Percentiles rank a stretch among this genome's conserved stretches.
These are phyloP conservation scores for Penicillium sp. DNA, from an alignment of 2,329 filamentous ascomycete genomes.

Conservation along the genomic window DNA sequence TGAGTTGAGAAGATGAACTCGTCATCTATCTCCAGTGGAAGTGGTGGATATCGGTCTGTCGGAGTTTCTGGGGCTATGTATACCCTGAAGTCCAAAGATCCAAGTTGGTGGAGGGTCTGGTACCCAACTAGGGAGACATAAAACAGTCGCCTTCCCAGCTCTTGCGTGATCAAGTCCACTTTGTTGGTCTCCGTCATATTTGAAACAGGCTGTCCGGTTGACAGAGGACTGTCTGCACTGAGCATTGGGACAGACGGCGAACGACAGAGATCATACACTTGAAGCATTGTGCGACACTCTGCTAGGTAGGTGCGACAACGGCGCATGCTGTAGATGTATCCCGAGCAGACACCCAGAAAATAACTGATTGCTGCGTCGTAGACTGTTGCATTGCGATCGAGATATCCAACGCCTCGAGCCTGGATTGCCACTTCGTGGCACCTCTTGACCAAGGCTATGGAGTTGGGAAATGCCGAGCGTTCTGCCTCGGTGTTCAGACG, in stretches of 20 bases:
- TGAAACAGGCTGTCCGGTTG: slow-evolving; percentile 21
- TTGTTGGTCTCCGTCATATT: slow-evolving; percentile 18
- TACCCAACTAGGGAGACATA: slow-evolving; percentile 79
- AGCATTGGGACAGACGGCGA: slow-evolving; percentile 14
- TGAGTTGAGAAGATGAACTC: slow-evolving; percentile 73
- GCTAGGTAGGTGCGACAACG: slow-evolving; percentile 46
- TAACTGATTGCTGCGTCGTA: slow-evolving; percentile 50
- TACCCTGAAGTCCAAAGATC: slow-evolving; percentile 69
- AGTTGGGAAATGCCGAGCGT: slow-evolving; percentile 43
- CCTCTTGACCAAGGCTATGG: slow-evolving; percentile 44
- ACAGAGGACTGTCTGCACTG: slow-evolving; percentile 26
- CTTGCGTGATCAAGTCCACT: slow-evolving; percentile 44
- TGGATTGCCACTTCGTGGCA: slow-evolving; percentile 48
- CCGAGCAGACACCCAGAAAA: slow-evolving; percentile 43
- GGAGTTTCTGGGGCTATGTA: slow-evolving; percentile 75
- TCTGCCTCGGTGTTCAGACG: slow-evolving; percentile 43
- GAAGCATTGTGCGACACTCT: slow-evolving; percentile 46
- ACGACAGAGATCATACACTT: slow-evolving; percentile 42
- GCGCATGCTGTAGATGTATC: slow-evolving; percentile 43
- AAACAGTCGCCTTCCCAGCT: slow-evolving; percentile 65
- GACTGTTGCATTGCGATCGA: slow-evolving; percentile 44
- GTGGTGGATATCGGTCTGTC: slow-evolving; percentile 73
- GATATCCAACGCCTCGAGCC: slow-evolving; percentile 47
- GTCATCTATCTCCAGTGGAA: slow-evolving; percentile 82
- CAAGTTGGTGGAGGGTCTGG: slow-evolving; percentile 76